These are phyloP conservation scores for Penicillium silybi DNA, from an alignment of 495 filamentous ascomycete genomes.

Conservation along the genomic window DNA sequence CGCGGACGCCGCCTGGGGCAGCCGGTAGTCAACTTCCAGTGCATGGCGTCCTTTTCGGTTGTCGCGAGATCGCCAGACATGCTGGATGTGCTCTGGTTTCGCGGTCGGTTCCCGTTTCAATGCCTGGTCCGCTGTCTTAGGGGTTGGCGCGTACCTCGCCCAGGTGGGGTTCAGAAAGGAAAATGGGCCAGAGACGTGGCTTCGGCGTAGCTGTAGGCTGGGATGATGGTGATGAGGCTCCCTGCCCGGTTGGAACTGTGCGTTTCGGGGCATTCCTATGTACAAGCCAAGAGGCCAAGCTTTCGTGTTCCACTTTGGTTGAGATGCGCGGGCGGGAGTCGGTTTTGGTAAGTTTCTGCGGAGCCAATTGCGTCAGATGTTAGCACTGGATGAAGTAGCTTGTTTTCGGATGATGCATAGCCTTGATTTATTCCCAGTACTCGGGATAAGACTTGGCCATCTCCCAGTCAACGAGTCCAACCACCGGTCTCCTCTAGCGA, in stretches of 20 bases:
- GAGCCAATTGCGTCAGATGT: not conserved
- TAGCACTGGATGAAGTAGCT: not conserved
- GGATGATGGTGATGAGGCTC: constrained; percentile 15
- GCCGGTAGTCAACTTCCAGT: constrained; percentile 40
- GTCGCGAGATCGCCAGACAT: constrained; percentile 61
- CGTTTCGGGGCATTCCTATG: constrained; percentile 16
- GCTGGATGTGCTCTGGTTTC: constrained; percentile 21
- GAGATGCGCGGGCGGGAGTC: constrained; percentile 1
- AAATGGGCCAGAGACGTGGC: constrained; percentile 19
- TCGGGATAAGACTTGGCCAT: too few species aligned
- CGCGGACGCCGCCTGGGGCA: constrained; percentile 19
- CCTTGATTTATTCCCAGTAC: too few species aligned
- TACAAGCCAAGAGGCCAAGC: constrained; percentile 2
- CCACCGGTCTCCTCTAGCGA: not conserved
- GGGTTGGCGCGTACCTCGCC: constrained; percentile 10
- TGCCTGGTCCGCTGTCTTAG: not conserved
- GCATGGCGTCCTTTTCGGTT: constrained; percentile 68
- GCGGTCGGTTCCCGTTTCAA: constrained; percentile 3
- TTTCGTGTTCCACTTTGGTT: constrained; percentile 1
- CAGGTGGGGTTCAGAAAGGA: constrained; percentile 22
- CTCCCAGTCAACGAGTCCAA: not conserved
- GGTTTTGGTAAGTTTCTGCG: not conserved
- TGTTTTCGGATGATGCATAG: too few species aligned
- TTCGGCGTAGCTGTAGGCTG: constrained; percentile 3
- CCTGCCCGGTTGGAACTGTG: constrained; percentile 14